phyloP scores from a whole-genome alignment of 345 rosid species.

The Sonneratia alba region DNA sequence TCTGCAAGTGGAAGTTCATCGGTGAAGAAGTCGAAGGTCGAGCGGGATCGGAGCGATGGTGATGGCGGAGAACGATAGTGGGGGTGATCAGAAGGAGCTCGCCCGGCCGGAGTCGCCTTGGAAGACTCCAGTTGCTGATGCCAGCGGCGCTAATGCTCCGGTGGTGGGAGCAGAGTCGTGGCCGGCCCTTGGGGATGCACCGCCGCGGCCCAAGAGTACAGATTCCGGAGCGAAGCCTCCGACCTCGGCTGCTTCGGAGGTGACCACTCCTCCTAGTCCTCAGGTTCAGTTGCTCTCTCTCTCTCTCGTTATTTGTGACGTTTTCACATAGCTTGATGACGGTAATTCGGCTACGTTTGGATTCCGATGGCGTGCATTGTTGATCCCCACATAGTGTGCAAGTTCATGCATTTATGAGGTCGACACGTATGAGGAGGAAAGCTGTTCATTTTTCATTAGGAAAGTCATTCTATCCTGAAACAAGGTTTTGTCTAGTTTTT shows the following conservation, averaged over 20 bases:
- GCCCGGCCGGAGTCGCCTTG: conserved; percentile 59
- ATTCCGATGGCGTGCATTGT: neutral
- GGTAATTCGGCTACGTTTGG: neutral
- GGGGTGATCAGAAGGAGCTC: conserved; percentile 38
- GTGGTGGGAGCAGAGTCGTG: conserved; percentile 73
- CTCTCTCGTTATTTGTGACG: neutral
- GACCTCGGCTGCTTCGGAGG: conserved; percentile 15
- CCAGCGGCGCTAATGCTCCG: conserved; percentile 35
- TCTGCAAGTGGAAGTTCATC: neutral
- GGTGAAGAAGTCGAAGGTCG: neutral
- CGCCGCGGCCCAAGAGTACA: conserved; percentile 35
- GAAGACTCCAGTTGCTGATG: conserved; percentile 47
- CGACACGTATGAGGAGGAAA: neutral
- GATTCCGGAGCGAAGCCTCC: conserved; percentile 7
- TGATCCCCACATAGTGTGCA: neutral
- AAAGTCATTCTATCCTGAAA: neutral
- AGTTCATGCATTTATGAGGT: neutral
- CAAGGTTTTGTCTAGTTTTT: neutral
- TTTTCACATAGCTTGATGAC: neutral
- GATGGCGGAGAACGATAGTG: conserved; percentile 54
- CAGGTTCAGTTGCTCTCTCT: conserved; percentile 23
- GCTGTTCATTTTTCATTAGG: neutral
- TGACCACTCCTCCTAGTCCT: conserved; percentile 12
- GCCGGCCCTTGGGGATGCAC: conserved; percentile 79
- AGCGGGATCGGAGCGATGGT: conserved; percentile 21